Conservation (phyloP, 768 basidiomycete species). For the Tubosaeta sp. region DNA sequence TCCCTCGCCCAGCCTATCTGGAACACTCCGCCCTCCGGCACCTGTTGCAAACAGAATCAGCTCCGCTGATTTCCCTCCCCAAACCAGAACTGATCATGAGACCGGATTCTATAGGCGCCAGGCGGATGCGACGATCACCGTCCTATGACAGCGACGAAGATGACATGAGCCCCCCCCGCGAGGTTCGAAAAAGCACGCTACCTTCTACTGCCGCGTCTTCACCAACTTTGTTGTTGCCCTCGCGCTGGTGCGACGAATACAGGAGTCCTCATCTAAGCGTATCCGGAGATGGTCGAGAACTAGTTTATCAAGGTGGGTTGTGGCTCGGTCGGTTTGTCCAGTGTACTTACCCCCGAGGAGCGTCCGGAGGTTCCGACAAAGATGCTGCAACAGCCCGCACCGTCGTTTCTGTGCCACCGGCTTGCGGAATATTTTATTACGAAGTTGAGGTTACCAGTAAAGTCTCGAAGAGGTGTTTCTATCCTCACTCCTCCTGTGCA, state of each 20-base stretch:
- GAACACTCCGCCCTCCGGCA: slow-evolving; percentile 73
- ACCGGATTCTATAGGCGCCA: slow-evolving; percentile 16
- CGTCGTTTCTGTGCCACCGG: slow-evolving; percentile 70
- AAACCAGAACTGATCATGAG: slow-evolving; percentile 32
- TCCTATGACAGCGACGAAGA: slow-evolving; percentile 67
- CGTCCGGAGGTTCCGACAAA: slow-evolving; percentile 58
- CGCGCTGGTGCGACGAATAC: slow-evolving; percentile 73
- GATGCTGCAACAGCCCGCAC: slow-evolving; percentile 86
- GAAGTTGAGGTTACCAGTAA: slow-evolving; percentile 84
- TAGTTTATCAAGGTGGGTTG: slow-evolving; percentile 61
- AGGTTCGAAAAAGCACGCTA: slow-evolving; percentile 27
- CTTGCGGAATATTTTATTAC: slow-evolving; percentile 92
- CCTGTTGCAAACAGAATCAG: slow-evolving; percentile 53
- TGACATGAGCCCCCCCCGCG: slow-evolving; percentile 48
- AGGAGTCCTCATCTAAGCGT: slow-evolving; percentile 57
- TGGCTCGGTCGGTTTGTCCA: not conserved
- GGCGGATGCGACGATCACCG: slow-evolving; percentile 34
- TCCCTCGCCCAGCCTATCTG: slow-evolving; percentile 69
- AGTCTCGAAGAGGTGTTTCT: slow-evolving; percentile 68
- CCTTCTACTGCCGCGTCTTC: slow-evolving; percentile 23
- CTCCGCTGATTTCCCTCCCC: slow-evolving; percentile 35
- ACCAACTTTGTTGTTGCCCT: slow-evolving; percentile 58
- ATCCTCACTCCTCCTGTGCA: not conserved
- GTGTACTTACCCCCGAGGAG: slow-evolving; percentile 34
- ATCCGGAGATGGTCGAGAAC: slow-evolving; percentile 66